Conservation (phyloP, 345 rosid species). For the Arabidopsis arenosa region DNA sequence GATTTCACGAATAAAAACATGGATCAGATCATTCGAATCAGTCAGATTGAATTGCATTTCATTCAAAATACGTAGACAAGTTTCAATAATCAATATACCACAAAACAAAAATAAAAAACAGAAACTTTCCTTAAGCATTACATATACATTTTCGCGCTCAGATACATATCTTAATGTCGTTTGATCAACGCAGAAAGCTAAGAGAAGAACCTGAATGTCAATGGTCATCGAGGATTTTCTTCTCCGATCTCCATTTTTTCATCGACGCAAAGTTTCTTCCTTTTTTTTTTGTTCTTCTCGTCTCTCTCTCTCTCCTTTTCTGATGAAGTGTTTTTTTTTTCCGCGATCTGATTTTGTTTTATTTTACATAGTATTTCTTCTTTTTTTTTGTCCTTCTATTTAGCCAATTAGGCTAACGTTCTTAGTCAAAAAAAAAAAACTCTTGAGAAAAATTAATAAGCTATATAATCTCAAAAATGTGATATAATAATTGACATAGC, state of each 20-base stretch:
- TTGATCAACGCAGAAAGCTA: constrained; percentile 16
- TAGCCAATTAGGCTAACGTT: constrained; percentile 10
- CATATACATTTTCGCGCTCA: constrained; percentile 2
- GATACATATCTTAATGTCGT: not conserved
- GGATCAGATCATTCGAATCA: constrained; percentile 35
- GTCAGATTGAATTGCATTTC: constrained; percentile 12
- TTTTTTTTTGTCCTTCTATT: constrained; percentile 9
- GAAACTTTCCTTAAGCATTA: constrained; percentile 23
- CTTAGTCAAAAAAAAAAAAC: constrained; percentile 4
- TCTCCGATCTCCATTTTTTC: constrained; percentile 58
- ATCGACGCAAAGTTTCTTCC: constrained; percentile 39
- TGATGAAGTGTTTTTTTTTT: not conserved
- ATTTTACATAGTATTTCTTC: not conserved
- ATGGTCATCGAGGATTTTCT: constrained; percentile 53
- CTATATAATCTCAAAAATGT: not conserved
- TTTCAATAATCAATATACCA: not conserved
- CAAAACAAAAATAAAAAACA: not conserved
- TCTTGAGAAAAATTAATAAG: not conserved
- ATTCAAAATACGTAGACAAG: not conserved
- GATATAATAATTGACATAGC: constrained; percentile 5
- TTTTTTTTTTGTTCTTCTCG: constrained; percentile 33
- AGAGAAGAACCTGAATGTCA: constrained; percentile 48
- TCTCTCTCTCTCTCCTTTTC: constrained; percentile 18
- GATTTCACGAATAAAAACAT: constrained; percentile 24
- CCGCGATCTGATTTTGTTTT: not conserved